Conservation (phyloP, 257 asterid genomes). For the Mentha longifolia region DNA sequence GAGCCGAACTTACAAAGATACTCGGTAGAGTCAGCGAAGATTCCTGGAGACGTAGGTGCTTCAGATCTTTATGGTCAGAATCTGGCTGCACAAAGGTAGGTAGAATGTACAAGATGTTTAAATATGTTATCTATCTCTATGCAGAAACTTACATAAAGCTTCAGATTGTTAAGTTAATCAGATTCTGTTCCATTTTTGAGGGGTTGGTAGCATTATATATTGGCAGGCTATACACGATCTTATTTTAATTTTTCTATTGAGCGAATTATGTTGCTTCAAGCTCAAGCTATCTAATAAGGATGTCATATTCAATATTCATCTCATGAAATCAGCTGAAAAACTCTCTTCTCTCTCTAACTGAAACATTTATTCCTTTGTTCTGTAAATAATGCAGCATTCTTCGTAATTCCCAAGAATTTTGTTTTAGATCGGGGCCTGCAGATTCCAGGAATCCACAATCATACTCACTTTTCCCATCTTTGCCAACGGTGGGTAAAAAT, state of each 20-base stretch:
- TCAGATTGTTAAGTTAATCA: conserved; percentile 1
- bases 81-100: conserved; percentile 44
- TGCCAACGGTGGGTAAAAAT: conserved; percentile 46
- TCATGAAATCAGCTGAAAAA: conserved; percentile 31
- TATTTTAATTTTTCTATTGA: conserved; percentile 12
- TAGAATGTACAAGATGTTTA: conserved; percentile 10
- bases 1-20: conserved; percentile 39
- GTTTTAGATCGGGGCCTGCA: conserved; percentile 43
- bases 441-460: conserved; percentile 45
- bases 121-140: conserved; percentile 15
- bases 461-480: conserved; percentile 44
- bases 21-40: conserved; percentile 43
- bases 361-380: conserved; percentile 33
- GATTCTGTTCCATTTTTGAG: background rate
- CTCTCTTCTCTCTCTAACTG: conserved; percentile 39
- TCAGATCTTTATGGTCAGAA: conserved; percentile 35
- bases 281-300: conserved; percentile 38
- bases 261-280: conserved; percentile 40
- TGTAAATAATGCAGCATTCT: conserved; percentile 37
- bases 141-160: background rate
- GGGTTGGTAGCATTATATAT: background rate
- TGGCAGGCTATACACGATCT: background rate
- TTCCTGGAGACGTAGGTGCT: conserved; percentile 37
- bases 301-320: conserved; percentile 39
- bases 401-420: conserved; percentile 44